Conservation (phyloP, 495 filamentous ascomycete species). For the Tuber melanosporum region DNA sequence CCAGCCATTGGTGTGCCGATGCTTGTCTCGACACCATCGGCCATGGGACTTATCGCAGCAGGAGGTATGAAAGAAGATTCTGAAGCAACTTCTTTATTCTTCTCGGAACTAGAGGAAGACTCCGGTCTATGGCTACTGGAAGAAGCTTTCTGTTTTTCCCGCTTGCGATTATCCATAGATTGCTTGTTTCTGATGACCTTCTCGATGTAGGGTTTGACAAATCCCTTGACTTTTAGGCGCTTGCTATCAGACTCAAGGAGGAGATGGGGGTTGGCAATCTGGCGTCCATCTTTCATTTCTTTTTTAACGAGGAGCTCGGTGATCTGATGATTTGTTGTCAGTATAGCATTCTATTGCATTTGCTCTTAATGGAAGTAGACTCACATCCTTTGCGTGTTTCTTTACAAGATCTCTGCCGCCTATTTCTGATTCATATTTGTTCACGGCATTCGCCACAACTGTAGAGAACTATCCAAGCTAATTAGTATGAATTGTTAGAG, state of each 20-base stretch:
- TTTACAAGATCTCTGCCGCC: conserved; percentile 37
- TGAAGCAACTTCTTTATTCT: conserved; percentile 19
- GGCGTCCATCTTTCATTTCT: conserved; percentile 37
- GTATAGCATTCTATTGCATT: background rate
- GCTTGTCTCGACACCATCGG: conserved; percentile 13
- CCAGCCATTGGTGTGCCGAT: conserved; percentile 14
- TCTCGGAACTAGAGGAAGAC: conserved; percentile 11
- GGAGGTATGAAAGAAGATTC: conserved; percentile 3
- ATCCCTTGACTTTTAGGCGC: conserved; percentile 35
- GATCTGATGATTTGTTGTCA: conserved; percentile 21
- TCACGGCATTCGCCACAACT: conserved; percentile 38
- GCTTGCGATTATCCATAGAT: background rate
- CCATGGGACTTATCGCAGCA: conserved; percentile 14
- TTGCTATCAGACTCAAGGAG: conserved; percentile 36
- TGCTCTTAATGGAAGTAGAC: conserved; percentile 8
- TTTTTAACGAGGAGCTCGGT: conserved; percentile 37
- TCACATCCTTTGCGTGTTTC: conserved; percentile 37
- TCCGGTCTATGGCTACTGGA: background rate
- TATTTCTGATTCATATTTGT: conserved; percentile 34
- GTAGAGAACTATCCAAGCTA: conserved; percentile 30
- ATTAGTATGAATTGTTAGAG: conserved; percentile 13
- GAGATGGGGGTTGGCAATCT: conserved; percentile 37
- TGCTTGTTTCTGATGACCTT: conserved; percentile 26
- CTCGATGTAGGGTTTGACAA: conserved; percentile 36
- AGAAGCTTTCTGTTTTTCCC: conserved; percentile 23